Percentiles rank a stretch among this genome's conserved stretches.
Evolutionary conservation across 176 grass and related monocot genomes (phyloP).

Genomic region (Musa schizocarpa): DNA sequence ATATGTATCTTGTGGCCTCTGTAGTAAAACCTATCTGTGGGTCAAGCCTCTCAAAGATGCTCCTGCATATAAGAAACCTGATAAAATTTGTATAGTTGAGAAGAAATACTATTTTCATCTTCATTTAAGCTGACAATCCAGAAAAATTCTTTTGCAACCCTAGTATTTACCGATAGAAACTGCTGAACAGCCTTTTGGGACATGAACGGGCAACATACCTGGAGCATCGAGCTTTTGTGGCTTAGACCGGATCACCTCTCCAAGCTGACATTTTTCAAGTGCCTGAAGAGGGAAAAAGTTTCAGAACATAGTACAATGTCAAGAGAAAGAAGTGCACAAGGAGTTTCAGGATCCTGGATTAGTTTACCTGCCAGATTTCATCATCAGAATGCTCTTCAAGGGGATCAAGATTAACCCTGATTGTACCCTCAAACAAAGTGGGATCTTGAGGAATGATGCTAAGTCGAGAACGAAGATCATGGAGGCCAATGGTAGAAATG

Average conservation of each 20-base stretch:
- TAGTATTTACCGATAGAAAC: not conserved
- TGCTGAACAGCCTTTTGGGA: not conserved
- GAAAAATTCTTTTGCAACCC: too few species aligned
- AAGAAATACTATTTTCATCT: too few species aligned
- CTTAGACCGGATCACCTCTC: constrained; percentile 63
- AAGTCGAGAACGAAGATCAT: constrained; percentile 76
- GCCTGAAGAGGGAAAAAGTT: constrained; percentile 28
- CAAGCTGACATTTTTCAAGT: constrained; percentile 94
- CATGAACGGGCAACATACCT: constrained; percentile 38
- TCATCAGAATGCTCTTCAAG: constrained; percentile 62
- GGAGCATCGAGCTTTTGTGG: constrained; percentile 67
- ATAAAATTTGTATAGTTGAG: too few species aligned
- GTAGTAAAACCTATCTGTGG: too few species aligned
- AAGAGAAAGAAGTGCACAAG: too few species aligned
- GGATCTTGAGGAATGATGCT: constrained; percentile 98
- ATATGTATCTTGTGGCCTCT: too few species aligned
- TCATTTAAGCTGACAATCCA: too few species aligned
- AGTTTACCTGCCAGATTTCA: constrained; percentile 81
- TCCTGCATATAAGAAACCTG: too few species aligned
- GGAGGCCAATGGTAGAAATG: constrained; percentile 74
- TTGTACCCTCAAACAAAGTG: constrained; percentile 90
- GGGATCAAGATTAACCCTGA: constrained; percentile 93
- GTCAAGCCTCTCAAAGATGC: too few species aligned
- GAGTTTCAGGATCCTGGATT: not conserved
- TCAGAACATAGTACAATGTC: too few species aligned